A percentile compares a stretch with the other conserved stretches of the same genome.
These are phyloP conservation scores for Kitagawia praeruptora DNA, from an alignment of 129 eudicot species.

Conservation along the genomic window DNA sequence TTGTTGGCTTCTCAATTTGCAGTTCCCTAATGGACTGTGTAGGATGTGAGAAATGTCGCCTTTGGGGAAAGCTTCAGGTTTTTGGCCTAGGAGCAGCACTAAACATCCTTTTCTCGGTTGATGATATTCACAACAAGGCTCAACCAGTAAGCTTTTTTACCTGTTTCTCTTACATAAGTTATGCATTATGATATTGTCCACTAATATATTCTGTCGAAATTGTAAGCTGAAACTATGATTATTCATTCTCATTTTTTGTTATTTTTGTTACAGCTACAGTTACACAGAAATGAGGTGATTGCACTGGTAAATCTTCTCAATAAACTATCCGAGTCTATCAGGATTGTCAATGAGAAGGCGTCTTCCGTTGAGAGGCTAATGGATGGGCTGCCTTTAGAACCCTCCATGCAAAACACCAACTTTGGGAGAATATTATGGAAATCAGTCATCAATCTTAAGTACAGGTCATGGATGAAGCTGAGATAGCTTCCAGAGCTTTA, in stretches of 20 bases:
- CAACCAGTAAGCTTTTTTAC: conserved; percentile 46
- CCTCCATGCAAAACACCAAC: conserved; percentile 10
- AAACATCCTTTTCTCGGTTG: conserved; percentile 74
- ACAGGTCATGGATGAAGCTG: conserved; percentile 1
- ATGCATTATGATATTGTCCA: background rate
- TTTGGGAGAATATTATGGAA: conserved; percentile 27
- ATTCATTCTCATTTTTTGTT: background rate
- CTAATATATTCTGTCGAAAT: background rate
- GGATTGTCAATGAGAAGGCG: conserved; percentile 42
- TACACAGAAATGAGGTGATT: conserved; percentile 93
- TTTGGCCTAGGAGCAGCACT: conserved; percentile 95
- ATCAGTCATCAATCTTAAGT: conserved; percentile 29
- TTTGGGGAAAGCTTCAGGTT: conserved; percentile 97
- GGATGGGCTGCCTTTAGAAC: conserved; percentile 22
- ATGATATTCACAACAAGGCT: conserved; percentile 33
- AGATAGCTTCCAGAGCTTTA: background rate
- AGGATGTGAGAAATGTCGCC: conserved; percentile 95
- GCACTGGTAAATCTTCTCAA: conserved; percentile 80
- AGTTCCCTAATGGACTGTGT: conserved; percentile 96
- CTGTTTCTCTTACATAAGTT: background rate
- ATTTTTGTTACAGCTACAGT: conserved; percentile 41
- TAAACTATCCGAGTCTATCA: conserved; percentile 81
- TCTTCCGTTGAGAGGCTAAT: conserved; percentile 32
- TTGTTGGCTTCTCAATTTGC: conserved; percentile 24
- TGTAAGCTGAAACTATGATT: background rate